These are phyloP conservation scores for Onygenales sp. DNA, from an alignment of 2,329 filamentous ascomycete species.

Conservation along the genomic window DNA sequence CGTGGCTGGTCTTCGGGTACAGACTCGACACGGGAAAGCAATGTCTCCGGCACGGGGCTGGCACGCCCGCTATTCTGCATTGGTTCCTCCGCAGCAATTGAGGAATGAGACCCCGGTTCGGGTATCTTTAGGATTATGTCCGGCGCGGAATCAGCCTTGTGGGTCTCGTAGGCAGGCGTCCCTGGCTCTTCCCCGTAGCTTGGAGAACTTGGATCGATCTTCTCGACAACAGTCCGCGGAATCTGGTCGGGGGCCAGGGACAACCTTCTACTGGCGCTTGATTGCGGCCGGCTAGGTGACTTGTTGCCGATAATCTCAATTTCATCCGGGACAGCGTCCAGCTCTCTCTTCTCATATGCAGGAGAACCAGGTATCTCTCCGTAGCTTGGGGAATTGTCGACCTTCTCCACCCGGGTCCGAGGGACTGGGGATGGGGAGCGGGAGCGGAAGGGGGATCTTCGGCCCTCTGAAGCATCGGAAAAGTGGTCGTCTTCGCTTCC, in stretches of 20 bases:
- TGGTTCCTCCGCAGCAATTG: background rate
- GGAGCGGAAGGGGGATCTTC: slow-evolving; percentile 27
- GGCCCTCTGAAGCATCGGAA: slow-evolving; percentile 55
- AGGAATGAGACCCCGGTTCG: slow-evolving; percentile 10
- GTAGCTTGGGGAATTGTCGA: slow-evolving; percentile 49
- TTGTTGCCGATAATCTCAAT: slow-evolving; percentile 47
- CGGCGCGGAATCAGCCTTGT: slow-evolving; percentile 50
- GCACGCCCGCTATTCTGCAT: background rate
- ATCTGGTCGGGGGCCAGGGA: slow-evolving; percentile 44
- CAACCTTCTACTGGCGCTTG: slow-evolving; percentile 34
- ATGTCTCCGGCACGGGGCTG: slow-evolving; percentile 32
- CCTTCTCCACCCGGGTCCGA: slow-evolving; percentile 53
- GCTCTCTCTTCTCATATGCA: slow-evolving; percentile 48
- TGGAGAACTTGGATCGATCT: slow-evolving; percentile 47
- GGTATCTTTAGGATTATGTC: slow-evolving; percentile 44
- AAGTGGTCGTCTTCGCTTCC: slow-evolving; percentile 54
- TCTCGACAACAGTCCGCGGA: slow-evolving; percentile 53
- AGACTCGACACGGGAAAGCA: slow-evolving; percentile 35
- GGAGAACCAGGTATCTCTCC: slow-evolving; percentile 54
- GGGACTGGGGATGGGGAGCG: slow-evolving; percentile 46
- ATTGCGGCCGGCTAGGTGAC: slow-evolving; percentile 30
- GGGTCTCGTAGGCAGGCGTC: slow-evolving; percentile 47
- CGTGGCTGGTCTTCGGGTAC: slow-evolving; percentile 22
- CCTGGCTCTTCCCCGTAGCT: slow-evolving; percentile 54
- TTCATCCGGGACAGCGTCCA: slow-evolving; percentile 56